Evolutionary conservation across 305 asterid genomes (phyloP).

Genomic region (Fraxinus baroniana): DNA sequence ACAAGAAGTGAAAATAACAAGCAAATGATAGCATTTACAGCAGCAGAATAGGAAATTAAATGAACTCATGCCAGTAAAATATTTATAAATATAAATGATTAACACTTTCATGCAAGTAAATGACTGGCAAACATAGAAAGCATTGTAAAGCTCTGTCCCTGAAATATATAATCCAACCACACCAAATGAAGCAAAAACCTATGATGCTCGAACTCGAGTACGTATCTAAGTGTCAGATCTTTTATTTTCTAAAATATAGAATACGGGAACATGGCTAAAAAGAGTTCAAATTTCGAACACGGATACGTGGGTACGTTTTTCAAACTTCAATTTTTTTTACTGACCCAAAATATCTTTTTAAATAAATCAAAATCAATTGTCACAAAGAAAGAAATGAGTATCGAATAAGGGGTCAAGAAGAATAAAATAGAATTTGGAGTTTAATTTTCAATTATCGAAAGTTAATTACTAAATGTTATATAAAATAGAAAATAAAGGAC

Average conservation of each 20-base stretch:
- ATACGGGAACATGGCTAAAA: too few species aligned
- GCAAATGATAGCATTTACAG: background rate
- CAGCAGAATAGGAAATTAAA: conserved; percentile 3
- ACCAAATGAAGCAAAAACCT: background rate
- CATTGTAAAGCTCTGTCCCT: background rate
- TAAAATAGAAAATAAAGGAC: background rate
- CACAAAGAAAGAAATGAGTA: background rate
- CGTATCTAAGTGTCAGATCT: background rate
- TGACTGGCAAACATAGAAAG: conserved; percentile 16
- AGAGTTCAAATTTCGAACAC: background rate
- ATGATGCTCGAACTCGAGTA: background rate
- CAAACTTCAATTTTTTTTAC: background rate
- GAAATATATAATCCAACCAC: conserved; percentile 14
- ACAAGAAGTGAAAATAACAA: background rate
- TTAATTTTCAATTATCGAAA: background rate
- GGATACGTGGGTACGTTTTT: background rate
- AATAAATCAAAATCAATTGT: background rate
- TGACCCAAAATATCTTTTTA: background rate
- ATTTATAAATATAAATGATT: background rate
- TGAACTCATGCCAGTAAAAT: conserved; percentile 7
- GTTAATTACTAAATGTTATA: background rate
- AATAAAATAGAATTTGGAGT: too few species aligned
- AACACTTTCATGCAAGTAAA: conserved; percentile 12
- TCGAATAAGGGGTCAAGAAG: background rate
- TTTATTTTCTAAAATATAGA: background rate